Conservation (phyloP, 331 rosid species). For the Cydonia oblonga region DNA sequence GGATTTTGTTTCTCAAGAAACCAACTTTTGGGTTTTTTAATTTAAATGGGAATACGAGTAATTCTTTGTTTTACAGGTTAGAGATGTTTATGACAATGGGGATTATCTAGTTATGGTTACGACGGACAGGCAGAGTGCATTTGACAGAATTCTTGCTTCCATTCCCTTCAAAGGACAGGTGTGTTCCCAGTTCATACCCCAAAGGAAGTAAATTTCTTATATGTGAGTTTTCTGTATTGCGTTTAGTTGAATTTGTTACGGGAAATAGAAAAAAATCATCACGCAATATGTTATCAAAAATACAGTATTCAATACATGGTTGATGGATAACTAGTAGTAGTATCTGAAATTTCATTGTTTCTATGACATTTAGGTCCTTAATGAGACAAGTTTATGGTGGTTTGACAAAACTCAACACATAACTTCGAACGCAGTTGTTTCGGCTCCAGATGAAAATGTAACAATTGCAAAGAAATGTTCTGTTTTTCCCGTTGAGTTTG, state of each 20-base stretch:
- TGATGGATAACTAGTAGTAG: neutral
- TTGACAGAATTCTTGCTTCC: constrained; percentile 95
- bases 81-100: constrained; percentile 80
- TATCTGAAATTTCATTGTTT: neutral
- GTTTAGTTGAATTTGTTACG: neutral
- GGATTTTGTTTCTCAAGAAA: neutral
- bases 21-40: neutral
- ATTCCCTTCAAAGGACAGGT: constrained; percentile 99
- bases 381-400: constrained; percentile 96
- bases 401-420: constrained; percentile 77
- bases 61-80: constrained; percentile 30
- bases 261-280: neutral
- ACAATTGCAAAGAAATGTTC: constrained; percentile 87
- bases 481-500: constrained; percentile 92
- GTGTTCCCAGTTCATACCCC: neutral
- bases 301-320: neutral
- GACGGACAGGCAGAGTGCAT: constrained; percentile 91
- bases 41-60: too few relatives aligned
- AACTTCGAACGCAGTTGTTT: constrained; percentile 69
- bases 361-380: constrained; percentile 57
- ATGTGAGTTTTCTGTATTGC: neutral
- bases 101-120: constrained; percentile 81
- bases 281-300: neutral
- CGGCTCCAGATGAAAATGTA: constrained; percentile 71
- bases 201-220: neutral